Evolutionary conservation across 1,139 yeast species (phyloP), one percentile per base, ranked within the genome.

Genomic region (Suhomyces taliae): DNA sequence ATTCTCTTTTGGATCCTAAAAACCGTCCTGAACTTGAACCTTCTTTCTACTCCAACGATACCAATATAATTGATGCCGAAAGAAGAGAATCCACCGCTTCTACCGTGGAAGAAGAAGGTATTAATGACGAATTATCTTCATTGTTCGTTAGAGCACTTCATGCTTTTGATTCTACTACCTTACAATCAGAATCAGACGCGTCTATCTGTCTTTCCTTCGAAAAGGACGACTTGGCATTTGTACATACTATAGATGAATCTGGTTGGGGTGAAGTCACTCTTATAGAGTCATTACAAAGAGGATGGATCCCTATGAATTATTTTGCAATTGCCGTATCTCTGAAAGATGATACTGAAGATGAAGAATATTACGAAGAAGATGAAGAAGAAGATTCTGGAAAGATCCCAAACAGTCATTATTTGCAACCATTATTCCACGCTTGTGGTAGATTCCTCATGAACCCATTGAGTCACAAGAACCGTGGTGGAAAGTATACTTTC

Each of bases 241-340:
- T 93, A 7, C 97, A 91, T 63, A 82, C 91, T 8, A 82, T 90
- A 31, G 98, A 93, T 65, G 85, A 87, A 45, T 86, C 96, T 14
- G 99, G 98, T 2, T 93, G 99, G 99, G 97, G 97, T 49, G 98
- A 93, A 65, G 98, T 91, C 3, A 90, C 97, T 0, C 66, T 88
- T 41, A 64, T 81, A 15, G 82, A 83, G 44, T 77, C 87, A 7
- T 79, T 88, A 46, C 79, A 81, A 55, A 76, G 97, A 50, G 99
- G 99, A 27, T 93, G 99, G 99, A 90, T 93, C 14, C 99, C 99
- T 2, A 86, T 91, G 76, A 91, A 91, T 64, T 93, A 90, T 67
- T 93, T 91, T 58, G 65, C 76, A 12, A 77, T 86, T 37, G 89
- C 88, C 12, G 74, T 85, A 8, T 69, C 75, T 7, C 73, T 72